These are phyloP conservation scores for Ramularia endophylla DNA, from an alignment of 2,329 filamentous ascomycete species.

Conservation along the genomic window DNA sequence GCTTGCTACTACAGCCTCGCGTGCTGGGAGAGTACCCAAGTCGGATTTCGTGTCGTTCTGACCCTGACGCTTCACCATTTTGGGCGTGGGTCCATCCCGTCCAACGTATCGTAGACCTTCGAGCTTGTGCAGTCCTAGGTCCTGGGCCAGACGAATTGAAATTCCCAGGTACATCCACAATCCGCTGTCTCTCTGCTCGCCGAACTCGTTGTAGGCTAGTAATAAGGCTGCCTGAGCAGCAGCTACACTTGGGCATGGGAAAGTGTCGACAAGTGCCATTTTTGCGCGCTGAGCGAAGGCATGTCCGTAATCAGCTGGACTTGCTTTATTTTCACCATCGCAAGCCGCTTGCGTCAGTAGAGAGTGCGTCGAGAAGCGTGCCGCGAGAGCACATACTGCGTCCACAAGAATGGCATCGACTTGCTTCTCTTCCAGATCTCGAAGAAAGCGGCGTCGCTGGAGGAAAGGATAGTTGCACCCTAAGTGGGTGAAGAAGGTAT, in stretches of 20 bases:
- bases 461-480: conserved; percentile 85
- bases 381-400: conserved; percentile 74
- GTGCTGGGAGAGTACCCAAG: not conserved
- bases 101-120: conserved; percentile 62
- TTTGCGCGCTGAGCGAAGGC: conserved; percentile 78
- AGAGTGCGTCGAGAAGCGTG: conserved; percentile 65
- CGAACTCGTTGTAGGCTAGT: conserved; percentile 84
- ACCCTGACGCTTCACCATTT: conserved; percentile 41
- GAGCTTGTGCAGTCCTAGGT: conserved; percentile 74
- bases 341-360: conserved; percentile 39
- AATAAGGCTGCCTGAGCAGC: conserved; percentile 79
- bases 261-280: conserved; percentile 73
- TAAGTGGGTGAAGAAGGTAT: conserved; percentile 74
- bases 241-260: conserved; percentile 74
- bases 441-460: conserved; percentile 63
- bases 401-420: conserved; percentile 82
- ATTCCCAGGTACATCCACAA: conserved; percentile 92
- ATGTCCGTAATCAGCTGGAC: conserved; percentile 63
- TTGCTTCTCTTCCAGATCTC: conserved; percentile 71
- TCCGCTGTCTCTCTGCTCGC: conserved; percentile 79
- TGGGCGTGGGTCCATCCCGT: conserved; percentile 50
- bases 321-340: conserved; percentile 39
- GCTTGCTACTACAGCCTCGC: not conserved
- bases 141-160: conserved; percentile 75
- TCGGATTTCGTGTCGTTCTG: not conserved